Conservation (phyloP, 192 early-diverging fungal genomes). For the Gigaspora rosea region DNA sequence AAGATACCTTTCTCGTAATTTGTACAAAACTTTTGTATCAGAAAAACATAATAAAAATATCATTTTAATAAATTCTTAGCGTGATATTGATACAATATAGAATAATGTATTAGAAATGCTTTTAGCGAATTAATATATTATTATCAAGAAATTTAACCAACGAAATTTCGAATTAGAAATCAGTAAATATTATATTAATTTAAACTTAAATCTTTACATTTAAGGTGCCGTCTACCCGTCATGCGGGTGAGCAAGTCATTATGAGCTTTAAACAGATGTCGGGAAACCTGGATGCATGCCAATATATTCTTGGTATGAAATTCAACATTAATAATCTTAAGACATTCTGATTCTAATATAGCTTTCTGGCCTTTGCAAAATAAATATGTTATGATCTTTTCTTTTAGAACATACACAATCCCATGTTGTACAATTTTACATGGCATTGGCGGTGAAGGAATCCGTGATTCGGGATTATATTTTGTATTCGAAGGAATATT, state of each 20-base stretch:
- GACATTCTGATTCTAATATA: background rate
- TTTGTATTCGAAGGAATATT: slow-evolving; percentile 53
- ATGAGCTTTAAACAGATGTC: slow-evolving; percentile 54
- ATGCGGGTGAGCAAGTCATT: slow-evolving; percentile 53
- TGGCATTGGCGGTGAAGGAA: slow-evolving; percentile 56
- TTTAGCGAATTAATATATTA: too few species aligned
- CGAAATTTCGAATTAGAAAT: too few species aligned
- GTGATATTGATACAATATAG: too few species aligned
- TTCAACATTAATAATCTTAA: slow-evolving; percentile 1
- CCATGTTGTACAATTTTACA: slow-evolving; percentile 63
- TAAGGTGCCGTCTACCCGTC: slow-evolving; percentile 55
- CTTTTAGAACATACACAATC: slow-evolving; percentile 55
- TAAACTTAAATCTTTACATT: background rate
- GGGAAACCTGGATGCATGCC: slow-evolving; percentile 58
- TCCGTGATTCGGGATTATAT: slow-evolving; percentile 59
- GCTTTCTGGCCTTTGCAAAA: background rate
- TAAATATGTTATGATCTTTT: background rate
- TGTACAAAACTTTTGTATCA: too few species aligned
- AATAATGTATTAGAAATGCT: too few species aligned
- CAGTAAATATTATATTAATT: background rate
- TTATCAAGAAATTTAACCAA: too few species aligned
- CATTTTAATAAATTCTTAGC: too few species aligned
- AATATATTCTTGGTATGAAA: slow-evolving; percentile 61
- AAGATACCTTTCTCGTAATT: too few species aligned
- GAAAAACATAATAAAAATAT: too few species aligned